Conservation (phyloP, 306 rosid genomes). For the Dalbergia cultrata region DNA sequence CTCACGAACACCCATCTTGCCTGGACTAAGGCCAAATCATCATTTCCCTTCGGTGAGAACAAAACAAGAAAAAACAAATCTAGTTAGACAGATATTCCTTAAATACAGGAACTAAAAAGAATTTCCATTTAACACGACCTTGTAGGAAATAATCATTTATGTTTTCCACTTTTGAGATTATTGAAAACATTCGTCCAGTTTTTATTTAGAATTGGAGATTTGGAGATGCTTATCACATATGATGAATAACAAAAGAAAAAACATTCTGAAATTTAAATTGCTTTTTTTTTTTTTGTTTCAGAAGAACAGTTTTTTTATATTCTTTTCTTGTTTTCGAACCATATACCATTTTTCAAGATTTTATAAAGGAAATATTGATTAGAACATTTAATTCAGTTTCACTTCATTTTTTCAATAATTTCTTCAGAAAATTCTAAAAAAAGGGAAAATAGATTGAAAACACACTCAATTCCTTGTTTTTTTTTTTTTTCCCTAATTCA, state of each 20-base stretch:
- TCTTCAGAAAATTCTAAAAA: no score
- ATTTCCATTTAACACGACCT: constrained; percentile 22
- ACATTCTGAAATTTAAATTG: no score
- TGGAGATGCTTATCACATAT: no score
- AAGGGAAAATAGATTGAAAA: no score
- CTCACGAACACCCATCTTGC: constrained; percentile 97
- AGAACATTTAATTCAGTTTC: no score
- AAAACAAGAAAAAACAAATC: constrained; percentile 10
- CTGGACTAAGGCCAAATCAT: constrained; percentile 95
- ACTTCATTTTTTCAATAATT: no score
- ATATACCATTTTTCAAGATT: no score
- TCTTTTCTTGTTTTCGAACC: no score
- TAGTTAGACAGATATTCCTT: constrained; percentile 22
- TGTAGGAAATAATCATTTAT: constrained; percentile 22
- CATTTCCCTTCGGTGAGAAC: constrained; percentile 72
- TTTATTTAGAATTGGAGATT: neutral
- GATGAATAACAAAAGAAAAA: no score
- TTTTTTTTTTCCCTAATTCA: neutral
- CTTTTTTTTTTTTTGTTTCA: no score
- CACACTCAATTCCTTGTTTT: neutral
- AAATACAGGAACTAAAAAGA: constrained; percentile 8
- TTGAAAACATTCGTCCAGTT: neutral
- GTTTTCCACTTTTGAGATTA: constrained; percentile 19
- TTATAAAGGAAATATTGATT: no score
- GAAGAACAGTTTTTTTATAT: no score